phyloP scores from a whole-genome alignment of 306 rosid species.

The Lotus japonicus region DNA sequence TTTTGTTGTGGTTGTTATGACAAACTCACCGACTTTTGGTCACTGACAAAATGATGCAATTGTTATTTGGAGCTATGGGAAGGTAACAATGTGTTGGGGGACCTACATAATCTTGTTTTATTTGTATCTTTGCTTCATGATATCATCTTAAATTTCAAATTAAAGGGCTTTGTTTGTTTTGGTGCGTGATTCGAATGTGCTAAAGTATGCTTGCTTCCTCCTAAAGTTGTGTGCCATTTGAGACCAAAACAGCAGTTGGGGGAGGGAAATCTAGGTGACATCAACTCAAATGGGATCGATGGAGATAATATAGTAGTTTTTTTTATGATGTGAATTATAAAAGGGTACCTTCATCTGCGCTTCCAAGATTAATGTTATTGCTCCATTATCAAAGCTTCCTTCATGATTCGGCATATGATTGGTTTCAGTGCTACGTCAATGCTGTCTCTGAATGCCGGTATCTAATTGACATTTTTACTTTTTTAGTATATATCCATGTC shows the following conservation, averaged over 20 bases:
- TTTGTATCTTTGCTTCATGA: neutral
- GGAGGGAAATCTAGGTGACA: constrained; percentile 28
- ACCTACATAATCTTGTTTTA: constrained; percentile 16
- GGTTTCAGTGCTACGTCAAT: neutral
- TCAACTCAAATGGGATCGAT: neutral
- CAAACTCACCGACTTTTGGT: constrained; percentile 24
- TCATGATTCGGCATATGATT: constrained; percentile 21
- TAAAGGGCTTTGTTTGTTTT: constrained; percentile 16
- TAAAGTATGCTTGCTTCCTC: constrained; percentile 25
- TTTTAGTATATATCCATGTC: too few species aligned
- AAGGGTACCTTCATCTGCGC: too few species aligned
- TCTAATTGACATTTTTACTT: neutral
- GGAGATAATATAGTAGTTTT: too few species aligned
- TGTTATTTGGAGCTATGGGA: constrained; percentile 25
- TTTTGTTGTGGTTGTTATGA: constrained; percentile 17
- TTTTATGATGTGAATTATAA: neutral
- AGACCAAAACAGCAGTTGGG: constrained; percentile 25
- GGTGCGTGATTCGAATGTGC: constrained; percentile 19
- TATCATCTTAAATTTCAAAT: constrained; percentile 25
- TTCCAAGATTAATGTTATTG: neutral
- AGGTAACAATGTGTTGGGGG: constrained; percentile 1
- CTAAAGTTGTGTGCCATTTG: constrained; percentile 25
- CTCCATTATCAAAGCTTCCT: neutral
- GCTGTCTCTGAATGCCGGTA: neutral
- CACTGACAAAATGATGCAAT: constrained; percentile 30